Evolutionary conservation across 768 basidiomycete species (phyloP).

Genomic region (Pleurotus pulmonarius): DNA sequence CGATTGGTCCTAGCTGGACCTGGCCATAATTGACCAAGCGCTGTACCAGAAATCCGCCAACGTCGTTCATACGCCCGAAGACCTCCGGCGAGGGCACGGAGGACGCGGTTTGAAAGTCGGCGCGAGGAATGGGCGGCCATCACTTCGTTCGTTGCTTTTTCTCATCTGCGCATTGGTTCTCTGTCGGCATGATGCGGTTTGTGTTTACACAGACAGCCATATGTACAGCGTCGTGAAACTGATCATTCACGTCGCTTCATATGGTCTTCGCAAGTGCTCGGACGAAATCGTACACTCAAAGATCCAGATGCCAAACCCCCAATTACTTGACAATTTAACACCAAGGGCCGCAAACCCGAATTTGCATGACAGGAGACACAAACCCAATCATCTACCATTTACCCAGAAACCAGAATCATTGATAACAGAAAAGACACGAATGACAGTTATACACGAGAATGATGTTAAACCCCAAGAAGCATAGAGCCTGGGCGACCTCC

Average conservation of each 20-base stretch:
- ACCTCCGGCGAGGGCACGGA: constrained; percentile 11
- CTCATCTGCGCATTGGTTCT: constrained; percentile 9
- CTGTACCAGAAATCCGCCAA: constrained; percentile 63
- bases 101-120: constrained; percentile 49
- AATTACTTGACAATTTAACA: too few species aligned
- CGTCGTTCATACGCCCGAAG: not conserved
- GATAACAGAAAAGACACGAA: too few species aligned
- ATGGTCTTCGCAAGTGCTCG: not conserved
- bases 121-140: constrained; percentile 46
- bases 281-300: too few species aligned
- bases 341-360: too few species aligned
- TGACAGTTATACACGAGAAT: not conserved
- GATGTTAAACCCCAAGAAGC: not conserved
- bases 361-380: too few species aligned
- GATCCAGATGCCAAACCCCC: too few species aligned
- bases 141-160: not conserved
- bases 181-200: not conserved
- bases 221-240: not conserved
- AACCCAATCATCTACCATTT: too few species aligned
- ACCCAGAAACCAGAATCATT: too few species aligned
- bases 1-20: constrained; percentile 61
- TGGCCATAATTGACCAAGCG: constrained; percentile 52
- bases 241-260: not conserved
- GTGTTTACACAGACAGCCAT: not conserved
- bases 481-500: not conserved